These are phyloP conservation scores for Vicia sativa DNA, from an alignment of 306 rosid genomes.

Conservation along the genomic window DNA sequence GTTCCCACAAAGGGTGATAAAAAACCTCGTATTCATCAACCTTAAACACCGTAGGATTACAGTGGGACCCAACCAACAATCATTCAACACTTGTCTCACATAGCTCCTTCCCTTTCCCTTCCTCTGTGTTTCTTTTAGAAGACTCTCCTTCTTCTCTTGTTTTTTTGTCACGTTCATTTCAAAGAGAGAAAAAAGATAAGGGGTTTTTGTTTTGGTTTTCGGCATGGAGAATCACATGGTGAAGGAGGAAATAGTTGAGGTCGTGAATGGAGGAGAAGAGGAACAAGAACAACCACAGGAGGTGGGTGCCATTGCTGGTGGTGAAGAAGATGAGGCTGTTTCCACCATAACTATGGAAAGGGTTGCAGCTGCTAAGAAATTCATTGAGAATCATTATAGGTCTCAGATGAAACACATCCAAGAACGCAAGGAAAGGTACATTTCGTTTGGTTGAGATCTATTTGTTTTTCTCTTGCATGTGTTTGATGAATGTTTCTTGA, in stretches of 20 bases:
- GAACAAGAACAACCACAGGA: constrained; percentile 6
- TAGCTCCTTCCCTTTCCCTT: not conserved
- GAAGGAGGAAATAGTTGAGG: constrained; percentile 15
- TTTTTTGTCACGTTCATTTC: constrained; percentile 46
- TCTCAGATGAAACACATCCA: constrained; percentile 72
- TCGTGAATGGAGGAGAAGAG: not conserved
- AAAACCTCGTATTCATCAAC: constrained; percentile 17
- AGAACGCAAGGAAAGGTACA: constrained; percentile 86
- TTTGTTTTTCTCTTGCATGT: too few relatives aligned
- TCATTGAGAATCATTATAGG: constrained; percentile 81
- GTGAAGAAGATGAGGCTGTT: constrained; percentile 39
- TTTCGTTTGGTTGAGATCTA: too few relatives aligned
- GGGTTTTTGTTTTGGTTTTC: constrained; percentile 16
- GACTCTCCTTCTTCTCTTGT: constrained; percentile 37
- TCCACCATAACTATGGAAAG: constrained; percentile 88
- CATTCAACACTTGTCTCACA: constrained; percentile 37
- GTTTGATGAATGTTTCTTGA: too few relatives aligned
- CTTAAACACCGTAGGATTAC: constrained; percentile 12
- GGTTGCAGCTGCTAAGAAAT: constrained; percentile 90
- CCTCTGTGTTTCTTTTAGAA: constrained; percentile 36
- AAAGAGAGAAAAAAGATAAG: constrained; percentile 16
- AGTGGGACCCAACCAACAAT: constrained; percentile 18
- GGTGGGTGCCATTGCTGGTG: constrained; percentile 34
- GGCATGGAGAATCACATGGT: constrained; percentile 50
- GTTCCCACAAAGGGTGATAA: constrained; percentile 15